Evolutionary conservation across 192 early-diverging fungal species (phyloP), one percentile per base, ranked within the genome.

Genomic region (Podila epigama): DNA sequence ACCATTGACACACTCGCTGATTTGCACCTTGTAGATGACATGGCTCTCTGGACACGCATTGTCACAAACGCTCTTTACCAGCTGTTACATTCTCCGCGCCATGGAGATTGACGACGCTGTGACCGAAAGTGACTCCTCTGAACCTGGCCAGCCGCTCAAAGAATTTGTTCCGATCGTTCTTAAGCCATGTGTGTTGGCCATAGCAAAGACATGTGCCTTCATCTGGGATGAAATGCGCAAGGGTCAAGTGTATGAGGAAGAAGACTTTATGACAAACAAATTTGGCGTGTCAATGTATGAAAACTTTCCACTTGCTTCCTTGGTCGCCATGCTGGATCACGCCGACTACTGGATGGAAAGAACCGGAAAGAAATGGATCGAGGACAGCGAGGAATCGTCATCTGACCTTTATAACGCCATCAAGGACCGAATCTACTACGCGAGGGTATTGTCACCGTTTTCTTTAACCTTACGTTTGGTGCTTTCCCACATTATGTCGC

Each of bases 21-120:
- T 36, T 65, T 48, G 61, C 31, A 31, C 10, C 22, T 15, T 50
- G 18, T 63, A 88, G 85, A 87, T 85, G 85, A 83, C 87, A 16
- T 89, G 85, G 87, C 67, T 87, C 25, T 83, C 87, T 33, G 87
- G 87, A 37, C 87, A 89, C 55, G 82, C 87, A 7, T 69, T 89
- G 3, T 84, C 87, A 2, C 87, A 89, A 51, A 89, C 87, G 1
- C 44, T 89, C 8, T 86, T 79, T 63, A 89, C 87, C 4, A 87
- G 85, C 58, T 81, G 82, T 36, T 87, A 89, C 28, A 69, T 85
- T 40, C 80, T 85, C 32, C 79, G 83, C 36, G 48, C 85, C 2
- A 51, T 73, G 33, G 66, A 80, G 13, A 58, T 88, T 29, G 56
- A 58, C 29, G 79, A 80, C 12, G 48, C 66, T 12, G 63, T 58